Percentiles rank a stretch among this genome's conserved stretches.
Conservation (phyloP, 1,139 yeast genomes). For the Nadsonia starkeyi-henricii region DNA sequence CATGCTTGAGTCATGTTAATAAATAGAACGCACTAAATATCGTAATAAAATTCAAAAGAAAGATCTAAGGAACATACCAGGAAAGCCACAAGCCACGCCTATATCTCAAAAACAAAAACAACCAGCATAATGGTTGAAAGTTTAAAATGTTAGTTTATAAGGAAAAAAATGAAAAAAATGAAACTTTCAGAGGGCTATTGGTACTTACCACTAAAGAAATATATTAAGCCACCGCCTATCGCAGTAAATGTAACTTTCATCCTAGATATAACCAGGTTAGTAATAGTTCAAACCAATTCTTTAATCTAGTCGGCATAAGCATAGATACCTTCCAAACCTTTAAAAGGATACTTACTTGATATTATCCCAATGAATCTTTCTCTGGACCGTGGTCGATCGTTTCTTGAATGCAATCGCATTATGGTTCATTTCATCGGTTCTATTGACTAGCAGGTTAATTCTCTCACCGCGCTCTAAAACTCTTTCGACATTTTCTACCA, state of each 20-base stretch:
- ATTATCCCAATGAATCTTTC: constrained; percentile 37
- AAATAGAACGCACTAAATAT: not conserved
- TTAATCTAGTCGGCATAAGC: no score
- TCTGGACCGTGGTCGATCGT: constrained; percentile 48
- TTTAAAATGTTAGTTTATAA: not conserved
- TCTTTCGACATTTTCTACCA: constrained; percentile 30
- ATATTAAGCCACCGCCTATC: not conserved
- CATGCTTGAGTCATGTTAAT: not conserved
- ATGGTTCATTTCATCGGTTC: constrained; percentile 61
- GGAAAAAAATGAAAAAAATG: not conserved
- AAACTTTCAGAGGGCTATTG: no score
- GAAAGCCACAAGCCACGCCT: not conserved
- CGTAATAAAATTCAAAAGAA: no score
- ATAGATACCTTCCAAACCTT: no score
- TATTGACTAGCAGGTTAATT: constrained; percentile 59
- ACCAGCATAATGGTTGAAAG: no score
- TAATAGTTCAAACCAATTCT: not conserved
- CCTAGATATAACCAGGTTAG: not conserved
- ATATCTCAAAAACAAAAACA: not conserved
- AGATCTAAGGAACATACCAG: not conserved
- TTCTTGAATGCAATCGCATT: constrained; percentile 62
- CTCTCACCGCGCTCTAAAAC: constrained; percentile 71
- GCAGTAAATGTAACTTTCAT: not conserved
- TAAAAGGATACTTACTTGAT: constrained; percentile 11
- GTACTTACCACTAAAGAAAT: not conserved